phyloP scores from a whole-genome alignment of 2,329 filamentous ascomycete species.

The Achaetomium macrosporum region DNA sequence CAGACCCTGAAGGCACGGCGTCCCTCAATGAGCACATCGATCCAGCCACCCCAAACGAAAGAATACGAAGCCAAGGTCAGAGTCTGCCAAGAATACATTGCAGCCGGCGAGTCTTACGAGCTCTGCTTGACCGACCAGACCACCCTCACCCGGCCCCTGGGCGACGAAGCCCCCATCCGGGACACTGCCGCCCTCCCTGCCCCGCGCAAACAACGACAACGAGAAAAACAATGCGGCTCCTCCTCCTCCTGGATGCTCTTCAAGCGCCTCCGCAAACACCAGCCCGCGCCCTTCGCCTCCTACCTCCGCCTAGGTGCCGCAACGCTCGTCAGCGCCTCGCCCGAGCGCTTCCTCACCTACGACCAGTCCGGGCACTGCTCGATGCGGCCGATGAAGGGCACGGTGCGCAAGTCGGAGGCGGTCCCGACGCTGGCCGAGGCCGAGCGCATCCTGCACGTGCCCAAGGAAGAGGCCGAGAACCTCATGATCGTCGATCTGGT shows the following conservation, averaged over 20 bases:
- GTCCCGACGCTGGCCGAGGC: conserved; percentile 67
- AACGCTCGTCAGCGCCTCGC: conserved; percentile 76
- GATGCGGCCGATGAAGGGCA: conserved; percentile 95
- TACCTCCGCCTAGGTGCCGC: conserved; percentile 65
- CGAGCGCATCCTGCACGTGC: conserved; percentile 63
- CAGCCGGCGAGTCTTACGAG: conserved; percentile 77
- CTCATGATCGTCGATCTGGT: conserved; percentile 97
- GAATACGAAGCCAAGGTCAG: conserved; percentile 63
- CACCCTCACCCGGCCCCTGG: conserved; percentile 44
- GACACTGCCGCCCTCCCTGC: conserved; percentile 41
- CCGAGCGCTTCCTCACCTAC: conserved; percentile 76
- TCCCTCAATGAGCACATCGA: conserved; percentile 23
- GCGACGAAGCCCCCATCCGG: conserved; percentile 34
- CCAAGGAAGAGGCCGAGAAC: conserved; percentile 92
- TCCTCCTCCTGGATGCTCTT: conserved; percentile 64
- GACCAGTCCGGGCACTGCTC: conserved; percentile 53
- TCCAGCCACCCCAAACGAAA: conserved; percentile 37
- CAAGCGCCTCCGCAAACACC: conserved; percentile 59
- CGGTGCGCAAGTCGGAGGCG: conserved; percentile 68
- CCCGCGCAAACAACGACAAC: conserved; percentile 13
- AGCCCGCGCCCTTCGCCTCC: conserved; percentile 80
- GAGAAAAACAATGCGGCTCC: conserved; percentile 9
- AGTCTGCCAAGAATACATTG: conserved; percentile 64
- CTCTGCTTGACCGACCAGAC: conserved; percentile 77
- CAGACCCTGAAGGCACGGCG: conserved; percentile 2